Percentiles rank a stretch among this genome's conserved stretches.
Conservation (phyloP, 1,284 basidiomycete species). For the Cutaneotrichosporon cutaneum region DNA sequence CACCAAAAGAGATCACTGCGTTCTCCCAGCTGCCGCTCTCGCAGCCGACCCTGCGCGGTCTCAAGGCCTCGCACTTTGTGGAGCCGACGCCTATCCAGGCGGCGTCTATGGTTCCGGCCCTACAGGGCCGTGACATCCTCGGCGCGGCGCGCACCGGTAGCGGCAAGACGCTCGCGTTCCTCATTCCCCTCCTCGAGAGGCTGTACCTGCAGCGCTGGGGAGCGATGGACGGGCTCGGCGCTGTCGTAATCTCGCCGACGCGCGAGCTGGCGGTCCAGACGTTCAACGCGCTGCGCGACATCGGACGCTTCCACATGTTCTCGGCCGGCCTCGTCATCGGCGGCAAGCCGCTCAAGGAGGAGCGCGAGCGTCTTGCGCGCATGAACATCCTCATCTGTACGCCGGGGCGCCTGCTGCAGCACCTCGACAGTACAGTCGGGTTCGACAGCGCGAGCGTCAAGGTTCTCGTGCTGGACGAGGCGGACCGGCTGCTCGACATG, state of each 20-base stretch:
- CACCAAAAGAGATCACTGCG: constrained; percentile 36
- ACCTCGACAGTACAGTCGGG: constrained; percentile 96
- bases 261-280: constrained; percentile 96
- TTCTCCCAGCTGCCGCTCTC: constrained; percentile 54
- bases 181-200: constrained; percentile 73
- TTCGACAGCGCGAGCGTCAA: constrained; percentile 90
- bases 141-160: constrained; percentile 78
- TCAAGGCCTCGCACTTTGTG: constrained; percentile 80
- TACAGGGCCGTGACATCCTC: constrained; percentile 69
- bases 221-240: constrained; percentile 79
- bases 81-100: constrained; percentile 82
- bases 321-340: constrained; percentile 95
- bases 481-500: constrained; percentile 94
- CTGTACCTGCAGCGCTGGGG: constrained; percentile 76
- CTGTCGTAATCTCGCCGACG: constrained; percentile 91
- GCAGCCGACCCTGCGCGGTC: constrained; percentile 49
- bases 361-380: constrained; percentile 76
- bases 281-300: constrained; percentile 89
- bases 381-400: constrained; percentile 99
- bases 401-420: constrained; percentile 89
- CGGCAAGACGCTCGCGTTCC: constrained; percentile 79
- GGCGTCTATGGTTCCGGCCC: constrained; percentile 62
- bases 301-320: constrained; percentile 86
- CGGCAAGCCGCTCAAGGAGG: constrained; percentile 93
- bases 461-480: constrained; percentile 94